Conservation (phyloP, 179 eudicot genomes). For the Beta corolliflora region DNA sequence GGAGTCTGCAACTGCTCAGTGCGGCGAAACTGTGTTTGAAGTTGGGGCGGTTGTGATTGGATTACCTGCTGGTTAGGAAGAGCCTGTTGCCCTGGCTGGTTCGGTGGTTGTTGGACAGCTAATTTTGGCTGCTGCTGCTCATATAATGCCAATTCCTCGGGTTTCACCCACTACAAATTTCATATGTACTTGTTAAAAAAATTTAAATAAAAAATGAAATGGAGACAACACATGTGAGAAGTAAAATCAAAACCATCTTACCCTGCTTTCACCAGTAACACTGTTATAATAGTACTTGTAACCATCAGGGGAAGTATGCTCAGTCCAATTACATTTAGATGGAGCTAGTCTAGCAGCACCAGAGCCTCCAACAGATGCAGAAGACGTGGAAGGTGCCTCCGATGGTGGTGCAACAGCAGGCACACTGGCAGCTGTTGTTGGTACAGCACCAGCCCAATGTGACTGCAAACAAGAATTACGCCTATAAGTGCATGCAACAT, state of each 20-base stretch:
- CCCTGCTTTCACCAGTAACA: slow-evolving; percentile 90
- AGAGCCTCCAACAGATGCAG: slow-evolving; percentile 39
- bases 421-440: slow-evolving; percentile 43
- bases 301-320: slow-evolving; percentile 94
- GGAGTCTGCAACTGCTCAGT: slow-evolving; percentile 55
- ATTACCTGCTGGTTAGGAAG: slow-evolving; percentile 50
- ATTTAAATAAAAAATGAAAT: not conserved
- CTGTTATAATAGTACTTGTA: slow-evolving; percentile 86
- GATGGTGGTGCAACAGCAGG: slow-evolving; percentile 39
- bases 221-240: not conserved
- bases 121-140: slow-evolving; percentile 64
- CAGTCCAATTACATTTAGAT: slow-evolving; percentile 81
- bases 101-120: slow-evolving; percentile 53
- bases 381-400: slow-evolving; percentile 49
- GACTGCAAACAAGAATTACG: slow-evolving; percentile 41
- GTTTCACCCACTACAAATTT: slow-evolving; percentile 77
- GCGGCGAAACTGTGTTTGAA: slow-evolving; percentile 30
- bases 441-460: slow-evolving; percentile 57
- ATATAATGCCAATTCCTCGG: slow-evolving; percentile 60
- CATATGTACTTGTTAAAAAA: slow-evolving; percentile 15
- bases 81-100: slow-evolving; percentile 50
- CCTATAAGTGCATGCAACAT: not conserved
- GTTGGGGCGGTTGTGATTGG: slow-evolving; percentile 50
- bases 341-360: slow-evolving; percentile 41
- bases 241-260: slow-evolving; percentile 34